phyloP scores from a whole-genome alignment of 75 land plant genomes.

The Pinus taeda region DNA sequence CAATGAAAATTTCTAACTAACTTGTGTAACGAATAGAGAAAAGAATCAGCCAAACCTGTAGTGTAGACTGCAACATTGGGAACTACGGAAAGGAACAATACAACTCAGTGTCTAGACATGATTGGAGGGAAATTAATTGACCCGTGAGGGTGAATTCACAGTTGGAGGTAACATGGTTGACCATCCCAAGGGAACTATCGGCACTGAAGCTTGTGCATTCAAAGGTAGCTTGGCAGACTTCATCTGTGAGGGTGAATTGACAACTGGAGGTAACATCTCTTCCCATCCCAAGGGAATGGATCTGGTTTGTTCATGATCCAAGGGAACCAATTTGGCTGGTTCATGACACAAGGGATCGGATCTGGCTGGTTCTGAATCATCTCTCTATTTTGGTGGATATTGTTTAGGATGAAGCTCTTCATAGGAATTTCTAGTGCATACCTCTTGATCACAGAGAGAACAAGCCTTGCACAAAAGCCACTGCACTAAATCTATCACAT shows the following conservation, averaged over 20 bases:
- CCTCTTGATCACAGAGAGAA: conserved; percentile 83
- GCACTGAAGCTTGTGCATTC: too few species aligned
- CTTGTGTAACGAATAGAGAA: not conserved
- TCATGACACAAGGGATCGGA: conserved; percentile 4
- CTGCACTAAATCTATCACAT: conserved; percentile 68
- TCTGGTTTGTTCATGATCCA: too few species aligned
- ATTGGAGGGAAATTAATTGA: not conserved
- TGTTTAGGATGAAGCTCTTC: conserved; percentile 26
- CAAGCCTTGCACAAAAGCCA: conserved; percentile 88
- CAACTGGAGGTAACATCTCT: too few species aligned
- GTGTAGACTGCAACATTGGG: not conserved
- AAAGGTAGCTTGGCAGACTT: too few species aligned
- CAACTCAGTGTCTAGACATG: not conserved
- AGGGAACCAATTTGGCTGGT: not conserved
- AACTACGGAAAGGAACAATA: not conserved
- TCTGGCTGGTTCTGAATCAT: not conserved
- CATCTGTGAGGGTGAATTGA: too few species aligned
- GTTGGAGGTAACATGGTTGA: not conserved
- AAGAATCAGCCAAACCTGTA: conserved; percentile 4
- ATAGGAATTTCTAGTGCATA: conserved; percentile 69
- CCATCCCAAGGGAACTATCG: too few species aligned
- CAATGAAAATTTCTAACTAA: not conserved
- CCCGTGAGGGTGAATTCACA: not conserved
- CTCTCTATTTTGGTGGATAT: not conserved
- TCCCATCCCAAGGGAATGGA: too few species aligned